phyloP scores from a whole-genome alignment of 768 basidiomycete genomes.

The Phaffia tasmanica region DNA sequence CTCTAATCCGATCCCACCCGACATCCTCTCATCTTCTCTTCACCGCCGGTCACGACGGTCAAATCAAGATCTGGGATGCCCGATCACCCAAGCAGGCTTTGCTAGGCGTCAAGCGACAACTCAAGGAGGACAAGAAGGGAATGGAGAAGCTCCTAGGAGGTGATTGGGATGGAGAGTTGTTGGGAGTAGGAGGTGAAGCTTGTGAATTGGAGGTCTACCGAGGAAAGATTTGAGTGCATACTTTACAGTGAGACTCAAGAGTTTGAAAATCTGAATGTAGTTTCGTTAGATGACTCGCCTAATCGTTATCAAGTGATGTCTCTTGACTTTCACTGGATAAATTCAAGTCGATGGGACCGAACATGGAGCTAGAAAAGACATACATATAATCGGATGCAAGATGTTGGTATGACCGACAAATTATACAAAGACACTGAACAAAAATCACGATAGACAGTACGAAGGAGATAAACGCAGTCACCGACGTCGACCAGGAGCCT shows the following conservation, averaged over 20 bases:
- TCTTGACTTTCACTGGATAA: too few relatives aligned
- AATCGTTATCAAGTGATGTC: too few relatives aligned
- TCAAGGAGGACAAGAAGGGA: constrained; percentile 41
- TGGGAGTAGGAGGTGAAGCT: constrained; percentile 42
- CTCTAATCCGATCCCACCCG: constrained; percentile 50
- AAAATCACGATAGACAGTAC: too few relatives aligned
- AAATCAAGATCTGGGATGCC: constrained; percentile 66
- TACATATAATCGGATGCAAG: too few relatives aligned
- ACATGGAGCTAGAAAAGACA: too few relatives aligned
- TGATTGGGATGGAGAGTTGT: constrained; percentile 42
- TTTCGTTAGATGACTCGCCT: too few relatives aligned
- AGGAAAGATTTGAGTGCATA: constrained; percentile 16
- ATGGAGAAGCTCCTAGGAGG: constrained; percentile 39
- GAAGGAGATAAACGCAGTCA: too few relatives aligned
- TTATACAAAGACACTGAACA: too few relatives aligned
- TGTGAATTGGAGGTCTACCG: constrained; percentile 33
- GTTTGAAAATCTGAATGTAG: not conserved
- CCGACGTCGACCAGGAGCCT: too few relatives aligned
- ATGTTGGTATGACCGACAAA: too few relatives aligned
- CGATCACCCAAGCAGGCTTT: constrained; percentile 57
- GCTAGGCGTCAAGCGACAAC: constrained; percentile 51
- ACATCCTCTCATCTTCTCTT: constrained; percentile 49
- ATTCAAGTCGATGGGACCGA: too few relatives aligned
- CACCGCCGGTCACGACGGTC: constrained; percentile 66
- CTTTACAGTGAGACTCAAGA: not conserved